phyloP scores from a whole-genome alignment of 2,329 filamentous ascomycete genomes.

The Penicillium nordicum region DNA sequence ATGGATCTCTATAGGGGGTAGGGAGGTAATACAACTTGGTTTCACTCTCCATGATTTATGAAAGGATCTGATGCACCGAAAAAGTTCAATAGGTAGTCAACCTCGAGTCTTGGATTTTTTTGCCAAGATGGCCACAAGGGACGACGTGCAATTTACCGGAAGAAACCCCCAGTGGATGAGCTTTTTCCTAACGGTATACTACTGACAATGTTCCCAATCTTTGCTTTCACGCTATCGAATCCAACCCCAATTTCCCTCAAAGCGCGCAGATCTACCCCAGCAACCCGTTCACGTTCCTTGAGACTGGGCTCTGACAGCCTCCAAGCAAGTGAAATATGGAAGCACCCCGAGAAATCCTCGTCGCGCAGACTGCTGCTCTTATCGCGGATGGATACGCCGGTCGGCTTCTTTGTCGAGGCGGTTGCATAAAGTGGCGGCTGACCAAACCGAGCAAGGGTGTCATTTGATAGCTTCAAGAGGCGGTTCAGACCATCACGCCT shows the following conservation, averaged over 20 bases:
- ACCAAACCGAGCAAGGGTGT: constrained; percentile 54
- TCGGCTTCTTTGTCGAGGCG: not conserved
- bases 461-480: constrained; percentile 67
- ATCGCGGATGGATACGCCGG: not conserved
- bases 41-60: not conserved
- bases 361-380: constrained; percentile 8
- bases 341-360: constrained; percentile 54
- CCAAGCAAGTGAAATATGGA: constrained; percentile 92
- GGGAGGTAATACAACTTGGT: not conserved
- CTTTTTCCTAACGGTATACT: constrained; percentile 28
- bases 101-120: no score
- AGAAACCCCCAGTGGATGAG: not conserved
- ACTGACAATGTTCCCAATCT: constrained; percentile 67
- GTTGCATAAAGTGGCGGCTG: constrained; percentile 68
- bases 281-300: constrained; percentile 38
- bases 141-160: not conserved
- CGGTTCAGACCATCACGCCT: constrained; percentile 55
- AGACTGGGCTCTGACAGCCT: constrained; percentile 56
- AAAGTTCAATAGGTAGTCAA: not conserved
- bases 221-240: constrained; percentile 65
- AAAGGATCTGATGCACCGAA: no score
- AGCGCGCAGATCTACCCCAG: constrained; percentile 22
- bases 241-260: constrained; percentile 48
- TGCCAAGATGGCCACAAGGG: not conserved
- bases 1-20: not conserved